Base-by-base conservation (phyloP, 768 basidiomycete genomes). In the Jaapia argillacea region DNA sequence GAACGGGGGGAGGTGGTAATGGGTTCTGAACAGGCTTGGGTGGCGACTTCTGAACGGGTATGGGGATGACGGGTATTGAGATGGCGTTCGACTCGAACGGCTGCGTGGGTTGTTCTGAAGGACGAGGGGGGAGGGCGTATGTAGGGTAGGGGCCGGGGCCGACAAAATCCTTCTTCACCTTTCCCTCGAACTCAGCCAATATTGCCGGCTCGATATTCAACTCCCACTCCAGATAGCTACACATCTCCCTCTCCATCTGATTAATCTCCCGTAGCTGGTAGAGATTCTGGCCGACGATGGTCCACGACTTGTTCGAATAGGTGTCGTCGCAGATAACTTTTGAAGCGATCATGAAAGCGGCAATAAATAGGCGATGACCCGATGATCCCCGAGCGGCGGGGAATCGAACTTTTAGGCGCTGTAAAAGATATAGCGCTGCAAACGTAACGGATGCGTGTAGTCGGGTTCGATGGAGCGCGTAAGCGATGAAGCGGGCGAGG, bases 201-300 rank as follows among this genome's bases (percentile, higher is more conserved):
- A 78, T 77, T 0, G 66, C 55, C 0, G 79, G 74, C 41, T 86
- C 84, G 41, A 87, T 81, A 35, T 79, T 85, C 5, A 88, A 67
- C 55, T 87, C 83, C 92, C 91, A 97, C 58, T 94, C 92, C 36
- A 99, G 68, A 56, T 97, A 98, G 13, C 77, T 72, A 49, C 81
- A 90, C 82, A 96, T 91, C 63, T 93, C 90, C 20, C 89, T 68
- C 67, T 93, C 91, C 90, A 93, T 92, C 70, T 93, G 90, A 61
- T 96, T 96, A 56, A 96, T 83, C 71, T 93, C 91, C 37, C 85
- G 74, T 5, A 93, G 65, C 1, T 71, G 66, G 54, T 78, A 81
- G 66, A 77, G 73, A 50, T 70, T 71, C 54, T 79, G 76, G 16
- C 72, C 78, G 46, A 81, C 78, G 42, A 79, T 71, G 27, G 68